Evolutionary conservation across 768 basidiomycete genomes (phyloP).

Genomic region (Russula earlei): DNA sequence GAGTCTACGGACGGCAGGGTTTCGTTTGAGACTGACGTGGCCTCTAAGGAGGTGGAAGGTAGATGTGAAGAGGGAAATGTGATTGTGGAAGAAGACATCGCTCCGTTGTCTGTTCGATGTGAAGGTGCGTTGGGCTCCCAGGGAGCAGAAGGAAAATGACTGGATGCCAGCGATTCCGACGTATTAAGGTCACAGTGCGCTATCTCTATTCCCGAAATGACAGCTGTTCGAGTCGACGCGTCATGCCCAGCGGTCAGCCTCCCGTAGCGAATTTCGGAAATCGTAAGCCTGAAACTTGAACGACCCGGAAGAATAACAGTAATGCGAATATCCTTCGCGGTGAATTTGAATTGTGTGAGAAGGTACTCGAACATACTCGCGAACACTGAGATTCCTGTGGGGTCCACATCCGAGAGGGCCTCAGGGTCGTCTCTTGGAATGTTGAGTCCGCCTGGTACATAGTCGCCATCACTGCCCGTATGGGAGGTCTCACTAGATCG

Average conservation of each 20-base stretch:
- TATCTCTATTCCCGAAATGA: slow-evolving; percentile 47
- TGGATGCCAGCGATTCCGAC: slow-evolving; percentile 9
- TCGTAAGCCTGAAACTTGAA: slow-evolving; percentile 48
- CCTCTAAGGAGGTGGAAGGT: slow-evolving; percentile 1
- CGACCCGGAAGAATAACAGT: slow-evolving; percentile 58
- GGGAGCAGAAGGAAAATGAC: slow-evolving; percentile 8
- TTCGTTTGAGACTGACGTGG: slow-evolving; percentile 42
- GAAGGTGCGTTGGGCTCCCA: neutral
- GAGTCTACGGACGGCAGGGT: slow-evolving; percentile 66
- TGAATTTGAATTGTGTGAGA: slow-evolving; percentile 70
- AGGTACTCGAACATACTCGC: slow-evolving; percentile 72
- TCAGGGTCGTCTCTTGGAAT: slow-evolving; percentile 37
- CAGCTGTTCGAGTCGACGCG: slow-evolving; percentile 38
- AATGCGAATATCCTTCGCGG: slow-evolving; percentile 56
- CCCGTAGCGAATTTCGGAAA: slow-evolving; percentile 51
- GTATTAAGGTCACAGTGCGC: slow-evolving; percentile 38
- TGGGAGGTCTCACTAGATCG: slow-evolving; percentile 33
- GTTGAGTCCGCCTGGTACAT: slow-evolving; percentile 61
- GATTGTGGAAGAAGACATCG: slow-evolving; percentile 42
- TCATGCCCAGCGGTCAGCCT: slow-evolving; percentile 30
- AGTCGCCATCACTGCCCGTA: slow-evolving; percentile 27
- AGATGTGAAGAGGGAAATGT: slow-evolving; percentile 29
- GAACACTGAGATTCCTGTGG: slow-evolving; percentile 71
- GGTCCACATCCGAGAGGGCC: slow-evolving; percentile 41
- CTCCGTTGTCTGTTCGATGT: slow-evolving; percentile 9